Base-by-base conservation (phyloP, 345 rosid genomes). In the Eutrema japonicum region DNA sequence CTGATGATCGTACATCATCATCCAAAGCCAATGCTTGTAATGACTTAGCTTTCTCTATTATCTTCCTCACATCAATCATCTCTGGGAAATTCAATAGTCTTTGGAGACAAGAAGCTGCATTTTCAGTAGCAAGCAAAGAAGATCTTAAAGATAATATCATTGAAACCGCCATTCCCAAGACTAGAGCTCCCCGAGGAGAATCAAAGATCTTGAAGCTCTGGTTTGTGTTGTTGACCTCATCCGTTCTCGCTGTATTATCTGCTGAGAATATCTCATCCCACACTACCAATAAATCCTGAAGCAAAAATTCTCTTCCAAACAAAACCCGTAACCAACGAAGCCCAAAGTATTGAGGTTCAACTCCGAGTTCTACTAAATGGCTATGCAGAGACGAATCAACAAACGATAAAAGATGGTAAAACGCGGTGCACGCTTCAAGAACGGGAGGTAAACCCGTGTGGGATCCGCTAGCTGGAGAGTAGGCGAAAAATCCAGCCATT, bases 201-300 rank as follows among this genome's bases (percentile, higher is more conserved):
- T 79, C 75, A 54, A 95, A 76, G 58, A 90, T 77, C 76, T 60
- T 69, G 79, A 83, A 89, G 64, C 78, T 82, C 36, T 70, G 84
- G 18, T 40, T 84, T 55, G 66, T 56, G 71, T 66, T 79, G 58
- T 69, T 57, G 51, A 67, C 73, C n/a, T 70, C 68, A 10, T 73
- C 75, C 10, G 49, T 64, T 68, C 68, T 77, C 2, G 56, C 9
- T n/a, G 66, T 74, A 52, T 85, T 90, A 73, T 89, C 84, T 53
- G 94, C 90, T 10, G 89, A 82, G 80, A 95, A 92, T 70, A 92
- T 87, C 79, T 88, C 96, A 78, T 95, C 99, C 99, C 99, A 95
- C 57, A 95, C 77, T 64, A 85, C 65, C 83, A 95, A 85, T 47
- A 95, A 86, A 81, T 84, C 84, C 46, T 68, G 85, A 68, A 95